Evolutionary conservation across 345 rosid species (phyloP), one percentile per base, ranked within the genome.

Genomic region (Cochlearia excelsa): DNA sequence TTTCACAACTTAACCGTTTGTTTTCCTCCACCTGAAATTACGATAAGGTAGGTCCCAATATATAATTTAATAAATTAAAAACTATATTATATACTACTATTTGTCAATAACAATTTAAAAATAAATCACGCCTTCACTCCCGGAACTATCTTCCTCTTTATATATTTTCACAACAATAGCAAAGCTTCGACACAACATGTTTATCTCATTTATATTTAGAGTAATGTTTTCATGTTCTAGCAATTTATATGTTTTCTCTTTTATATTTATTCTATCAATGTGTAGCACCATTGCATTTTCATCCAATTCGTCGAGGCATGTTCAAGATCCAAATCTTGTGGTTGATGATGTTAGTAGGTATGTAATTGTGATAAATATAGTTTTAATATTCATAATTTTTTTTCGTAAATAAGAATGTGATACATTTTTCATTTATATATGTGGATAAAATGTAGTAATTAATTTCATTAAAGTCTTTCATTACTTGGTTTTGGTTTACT

Each of bases 51-150:
- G 68, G 82, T 5, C 77, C 90, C 80, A 69, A 56, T 8, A 31
- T 63, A 9, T 52, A n/a, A 43, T 23, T 50, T 70, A 63, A 71
- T 2, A 51, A n/a, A n/a, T n/a, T 10, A 45, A 68, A 52, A 54
- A 54, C 46, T 38, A 50, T 57, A 55, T 56, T 0, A n/a, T 63
- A 56, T 70, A 3, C 50, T 33, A 4, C 43, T 33, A 9, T n/a
- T n/a, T n/a, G n/a, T n/a, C 16, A 42, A 45, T 26, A 51, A 26
- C 16, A 50, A 29, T 43, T 34, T 29, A 3, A 4, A 70, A 63
- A 63, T 80, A 74, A 84, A 80, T 82, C 82, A 77, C 87, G 85
- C 85, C 87, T 49, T 59, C 50, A 75, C 72, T 75, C 70, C 51
- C 87, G 84, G 87, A 81, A 8, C 70, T 74, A 70, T 73, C 37